A percentile compares a stretch with the other conserved stretches of the same genome.
phyloP scores from a whole-genome alignment of 2,329 filamentous ascomycete species.

The Rasamsonia emersonii region DNA sequence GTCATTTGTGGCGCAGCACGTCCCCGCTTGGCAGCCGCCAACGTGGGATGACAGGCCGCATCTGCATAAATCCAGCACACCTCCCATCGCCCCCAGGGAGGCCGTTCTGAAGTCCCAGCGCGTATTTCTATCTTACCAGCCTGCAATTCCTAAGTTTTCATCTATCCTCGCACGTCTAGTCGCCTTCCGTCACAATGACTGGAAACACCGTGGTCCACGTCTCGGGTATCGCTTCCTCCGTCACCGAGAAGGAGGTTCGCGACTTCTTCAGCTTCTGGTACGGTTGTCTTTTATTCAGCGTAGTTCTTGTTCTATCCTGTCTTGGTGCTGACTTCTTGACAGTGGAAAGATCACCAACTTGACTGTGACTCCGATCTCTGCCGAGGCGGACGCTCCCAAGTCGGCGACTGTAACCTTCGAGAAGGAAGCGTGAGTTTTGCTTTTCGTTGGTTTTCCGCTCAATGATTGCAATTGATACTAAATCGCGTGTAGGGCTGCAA shows the following conservation, averaged over 20 bases:
- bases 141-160: too few relatives aligned
- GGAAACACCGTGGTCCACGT: slow-evolving; percentile 65
- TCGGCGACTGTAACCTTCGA: slow-evolving; percentile 91
- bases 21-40: too few relatives aligned
- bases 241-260: slow-evolving; percentile 80
- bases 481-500: slow-evolving; percentile 66
- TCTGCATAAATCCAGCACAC: too few relatives aligned
- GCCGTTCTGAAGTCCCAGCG: too few relatives aligned
- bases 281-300: slow-evolving; percentile 18
- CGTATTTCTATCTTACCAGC: too few relatives aligned
- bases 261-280: slow-evolving; percentile 98
- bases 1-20: too few relatives aligned
- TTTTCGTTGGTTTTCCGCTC: not conserved
- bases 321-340: slow-evolving; percentile 5
- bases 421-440: slow-evolving; percentile 62
- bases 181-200: slow-evolving; percentile 44
- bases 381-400: slow-evolving; percentile 55
- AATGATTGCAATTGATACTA: not conserved
- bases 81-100: too few relatives aligned
- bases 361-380: slow-evolving; percentile 57
- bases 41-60: too few relatives aligned
- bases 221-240: slow-evolving; percentile 74
- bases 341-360: slow-evolving; percentile 88
- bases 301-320: slow-evolving; percentile 2
- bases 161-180: too few relatives aligned